Conservation (phyloP, 2,329 filamentous ascomycete genomes). For the Lasiodiplodia gonubiensis region DNA sequence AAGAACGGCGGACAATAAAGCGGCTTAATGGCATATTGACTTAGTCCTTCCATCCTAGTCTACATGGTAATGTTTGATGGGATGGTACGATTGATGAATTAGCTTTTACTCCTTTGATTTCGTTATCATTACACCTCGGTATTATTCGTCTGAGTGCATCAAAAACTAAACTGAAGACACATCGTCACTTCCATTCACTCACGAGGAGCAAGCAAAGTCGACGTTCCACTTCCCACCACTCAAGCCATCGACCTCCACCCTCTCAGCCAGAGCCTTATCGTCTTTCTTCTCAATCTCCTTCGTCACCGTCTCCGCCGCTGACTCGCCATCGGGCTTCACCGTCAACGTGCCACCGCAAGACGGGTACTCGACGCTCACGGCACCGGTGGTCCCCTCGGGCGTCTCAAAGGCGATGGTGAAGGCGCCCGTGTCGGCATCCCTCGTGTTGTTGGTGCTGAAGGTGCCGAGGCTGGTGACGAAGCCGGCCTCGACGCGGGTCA, state of each 20-base stretch:
- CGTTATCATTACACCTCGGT: too few relatives aligned
- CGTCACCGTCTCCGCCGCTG: background rate
- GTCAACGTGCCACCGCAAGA: constrained; percentile 35
- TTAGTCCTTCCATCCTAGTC: too few relatives aligned
- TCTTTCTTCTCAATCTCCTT: constrained; percentile 3
- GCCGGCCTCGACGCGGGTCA: constrained; percentile 51
- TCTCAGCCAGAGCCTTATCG: background rate
- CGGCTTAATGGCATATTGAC: too few relatives aligned
- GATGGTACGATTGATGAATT: too few relatives aligned
- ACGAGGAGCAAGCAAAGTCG: constrained; percentile 21
- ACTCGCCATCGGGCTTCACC: background rate
- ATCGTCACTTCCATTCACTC: background rate
- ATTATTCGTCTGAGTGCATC: too few relatives aligned
- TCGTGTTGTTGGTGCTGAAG: constrained; percentile 38
- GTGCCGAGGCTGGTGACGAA: constrained; percentile 53
- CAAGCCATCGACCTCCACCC: constrained; percentile 33
- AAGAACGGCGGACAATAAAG: too few relatives aligned
- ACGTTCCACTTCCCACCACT: constrained; percentile 38
- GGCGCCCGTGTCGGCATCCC: constrained; percentile 23
- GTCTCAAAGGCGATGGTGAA: constrained; percentile 42
- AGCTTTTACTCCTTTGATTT: too few relatives aligned
- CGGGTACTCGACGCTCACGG: constrained; percentile 37
- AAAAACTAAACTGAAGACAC: too few relatives aligned
- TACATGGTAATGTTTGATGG: too few relatives aligned
- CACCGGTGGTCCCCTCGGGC: constrained; percentile 40